Evolutionary conservation across 2,329 filamentous ascomycete species (phyloP).

Genomic region (Aspergillus transmontanensis): DNA sequence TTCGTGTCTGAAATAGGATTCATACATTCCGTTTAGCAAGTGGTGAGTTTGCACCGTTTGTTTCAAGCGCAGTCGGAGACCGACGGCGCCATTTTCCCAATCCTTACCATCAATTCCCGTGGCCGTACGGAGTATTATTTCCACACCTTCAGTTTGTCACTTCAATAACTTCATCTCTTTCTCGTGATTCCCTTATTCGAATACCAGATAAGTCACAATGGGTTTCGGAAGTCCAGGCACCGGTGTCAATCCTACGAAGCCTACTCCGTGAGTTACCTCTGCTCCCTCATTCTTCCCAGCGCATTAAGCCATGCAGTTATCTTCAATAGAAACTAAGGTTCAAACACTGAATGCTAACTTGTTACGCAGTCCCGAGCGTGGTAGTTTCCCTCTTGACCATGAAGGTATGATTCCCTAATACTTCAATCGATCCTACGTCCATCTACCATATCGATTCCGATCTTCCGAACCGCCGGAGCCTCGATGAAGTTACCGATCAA

Average conservation of each 20-base stretch:
- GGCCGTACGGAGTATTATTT: conserved; percentile 7
- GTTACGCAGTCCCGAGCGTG: conserved; percentile 73
- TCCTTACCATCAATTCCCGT: neutral
- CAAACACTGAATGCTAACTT: conserved; percentile 7
- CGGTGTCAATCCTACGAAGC: conserved; percentile 64
- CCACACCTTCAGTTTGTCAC: neutral
- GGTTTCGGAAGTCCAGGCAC: conserved; percentile 73
- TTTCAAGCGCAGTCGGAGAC: neutral
- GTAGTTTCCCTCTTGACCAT: conserved; percentile 95
- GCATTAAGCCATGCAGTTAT: neutral
- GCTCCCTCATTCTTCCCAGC: neutral
- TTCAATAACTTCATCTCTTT: neutral
- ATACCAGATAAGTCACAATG: conserved; percentile 26
- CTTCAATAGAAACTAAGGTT: neutral
- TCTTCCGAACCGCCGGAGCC: neutral
- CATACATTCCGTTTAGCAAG: neutral
- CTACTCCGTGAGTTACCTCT: conserved; percentile 63
- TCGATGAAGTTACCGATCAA: neutral
- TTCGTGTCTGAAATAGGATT: neutral
- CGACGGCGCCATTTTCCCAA: conserved; percentile 1
- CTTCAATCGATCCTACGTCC: neutral
- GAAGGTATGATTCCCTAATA: conserved; percentile 59
- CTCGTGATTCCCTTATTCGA: neutral
- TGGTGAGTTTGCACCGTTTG: conserved; percentile 30
- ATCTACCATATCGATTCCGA: neutral